Evolutionary conservation across 78 protist genomes (phyloP), one percentile per base, ranked within the genome.

Genomic region (Polysphondylium violaceum): DNA sequence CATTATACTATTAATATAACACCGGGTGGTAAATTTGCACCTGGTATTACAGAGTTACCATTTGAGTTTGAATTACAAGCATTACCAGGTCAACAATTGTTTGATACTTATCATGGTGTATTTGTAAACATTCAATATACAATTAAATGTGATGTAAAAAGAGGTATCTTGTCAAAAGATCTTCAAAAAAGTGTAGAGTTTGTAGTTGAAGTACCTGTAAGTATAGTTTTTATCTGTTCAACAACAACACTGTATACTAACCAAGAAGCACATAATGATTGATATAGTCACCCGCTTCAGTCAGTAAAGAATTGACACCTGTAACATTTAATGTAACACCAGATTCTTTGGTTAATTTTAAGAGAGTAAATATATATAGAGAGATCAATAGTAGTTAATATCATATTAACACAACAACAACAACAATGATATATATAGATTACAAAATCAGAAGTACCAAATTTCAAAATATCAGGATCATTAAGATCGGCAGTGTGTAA

Each of bases 81-180:
- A 50, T 21, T 64, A 50, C 59, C 61, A 9, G 93, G 81, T n/a
- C 92, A 88, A 29, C 36, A 16, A 58, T 55, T 96, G 9, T 94
- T 67, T 25, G 99, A 97, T 55, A 97, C 98, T 0, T 97, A 97
- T 86, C 98, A 96, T 90, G 99, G 99, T 9, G 98, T 97, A 3
- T 96, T 86, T 53, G 88, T 97, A 33, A 95, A 83, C 86, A 76
- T 87, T 69, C 90, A 56, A 67, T 96, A 96, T 71, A 25, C 60
- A 0, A 41, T 96, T 8, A 67, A 59, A 56, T 85, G 74, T 38
- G 97, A 88, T n/a, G 40, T 97, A 58, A 71, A 58, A 44, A 90
- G 96, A 33, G 94, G 96, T 29, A 64, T 92, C 61, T 33, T 96
- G 16, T 44, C 93, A 78, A 93, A 95, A 61, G 86, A 96, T 59